Percentiles rank a stretch among this genome's conserved stretches.
Conservation (phyloP, 768 basidiomycete genomes). For the Amanita subjunquillea region DNA sequence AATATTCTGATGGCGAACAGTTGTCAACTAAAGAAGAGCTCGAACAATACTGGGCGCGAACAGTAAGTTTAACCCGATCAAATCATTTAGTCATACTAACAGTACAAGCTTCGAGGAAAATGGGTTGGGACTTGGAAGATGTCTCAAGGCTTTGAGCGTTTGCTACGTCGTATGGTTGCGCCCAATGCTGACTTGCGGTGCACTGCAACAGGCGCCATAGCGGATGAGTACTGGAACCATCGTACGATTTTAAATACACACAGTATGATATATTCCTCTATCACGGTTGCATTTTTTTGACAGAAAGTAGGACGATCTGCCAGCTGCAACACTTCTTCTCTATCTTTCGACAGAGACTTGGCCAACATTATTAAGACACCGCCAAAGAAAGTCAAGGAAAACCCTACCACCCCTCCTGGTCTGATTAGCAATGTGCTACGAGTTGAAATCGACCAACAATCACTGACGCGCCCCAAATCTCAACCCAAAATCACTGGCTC, state of each 20-base stretch:
- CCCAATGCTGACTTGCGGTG: constrained; percentile 78
- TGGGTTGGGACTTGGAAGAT: constrained; percentile 82
- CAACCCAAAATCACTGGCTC: constrained; percentile 30
- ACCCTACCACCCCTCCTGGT: constrained; percentile 24
- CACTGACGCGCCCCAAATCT: constrained; percentile 28
- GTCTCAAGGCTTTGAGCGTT: constrained; percentile 50
- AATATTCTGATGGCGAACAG: constrained; percentile 68
- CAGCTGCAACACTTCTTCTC: constrained; percentile 34
- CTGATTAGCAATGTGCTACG: constrained; percentile 13
- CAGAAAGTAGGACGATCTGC: constrained; percentile 32
- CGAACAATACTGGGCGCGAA: constrained; percentile 80
- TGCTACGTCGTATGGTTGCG: constrained; percentile 68
- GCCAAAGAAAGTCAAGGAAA: constrained; percentile 19
- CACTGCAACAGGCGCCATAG: constrained; percentile 54
- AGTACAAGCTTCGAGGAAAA: constrained; percentile 53
- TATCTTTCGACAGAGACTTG: constrained; percentile 41
- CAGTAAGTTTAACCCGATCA: constrained; percentile 31
- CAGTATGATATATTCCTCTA: background rate
- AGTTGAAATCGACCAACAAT: constrained; percentile 8
- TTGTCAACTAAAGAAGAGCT: constrained; percentile 73
- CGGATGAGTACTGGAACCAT: constrained; percentile 56
- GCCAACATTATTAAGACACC: constrained; percentile 26
- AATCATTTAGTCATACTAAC: background rate
- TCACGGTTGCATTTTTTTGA: background rate
- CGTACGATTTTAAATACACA: constrained; percentile 31